Base-by-base conservation (phyloP, 108 stramenopile species). In the Pseudonitzschia delicatissima region DNA sequence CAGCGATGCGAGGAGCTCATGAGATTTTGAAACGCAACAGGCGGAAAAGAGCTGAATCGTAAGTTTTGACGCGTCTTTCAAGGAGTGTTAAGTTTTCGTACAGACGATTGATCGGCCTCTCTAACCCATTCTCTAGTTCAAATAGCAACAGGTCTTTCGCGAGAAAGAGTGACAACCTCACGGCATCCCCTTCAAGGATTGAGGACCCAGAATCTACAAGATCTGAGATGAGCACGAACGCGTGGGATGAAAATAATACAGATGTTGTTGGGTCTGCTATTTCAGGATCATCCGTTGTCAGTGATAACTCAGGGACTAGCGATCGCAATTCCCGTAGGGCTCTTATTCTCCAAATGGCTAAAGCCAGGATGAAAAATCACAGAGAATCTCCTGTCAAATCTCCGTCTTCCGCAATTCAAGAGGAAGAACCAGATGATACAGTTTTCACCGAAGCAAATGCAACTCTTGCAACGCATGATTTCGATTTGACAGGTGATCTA, bases 331-430 rank as follows among this genome's bases (percentile, higher is more conserved):
- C 87, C 18, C 65, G 92, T 18, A 72, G 92, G 33, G 88, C 87
- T 12, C 72, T 93, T 0, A 93, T 93, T 73, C 76, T 93, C 23
- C 85, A 93, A 79, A 93, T 93, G 92, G 92, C 92, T 31, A 93
- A 90, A 79, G 87, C 87, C 15, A 76, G 92, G 49, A 93, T 90
- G 88, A 84, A 79, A 44, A 83, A 66, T 64, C 76, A 80, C 48
- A 59, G 45, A 32, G 62, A 63, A 6, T 71, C 70, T 5, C 70
- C 70, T 33, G 35, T 62, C 39, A 64, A 71, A 64, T 15, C 26
- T 29, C 8, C 52, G 13, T 39, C 51, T 25, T 25, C 40, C 31
- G 34, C 32, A 18, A 64, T 59, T 9, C 65, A 73, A 51, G 72
- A 66, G 21, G 59, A 55, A 8, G 53, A 55, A 23, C 29, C 26